Conservation (phyloP, 495 filamentous ascomycete genomes). For the Cryomyces antarcticus region DNA sequence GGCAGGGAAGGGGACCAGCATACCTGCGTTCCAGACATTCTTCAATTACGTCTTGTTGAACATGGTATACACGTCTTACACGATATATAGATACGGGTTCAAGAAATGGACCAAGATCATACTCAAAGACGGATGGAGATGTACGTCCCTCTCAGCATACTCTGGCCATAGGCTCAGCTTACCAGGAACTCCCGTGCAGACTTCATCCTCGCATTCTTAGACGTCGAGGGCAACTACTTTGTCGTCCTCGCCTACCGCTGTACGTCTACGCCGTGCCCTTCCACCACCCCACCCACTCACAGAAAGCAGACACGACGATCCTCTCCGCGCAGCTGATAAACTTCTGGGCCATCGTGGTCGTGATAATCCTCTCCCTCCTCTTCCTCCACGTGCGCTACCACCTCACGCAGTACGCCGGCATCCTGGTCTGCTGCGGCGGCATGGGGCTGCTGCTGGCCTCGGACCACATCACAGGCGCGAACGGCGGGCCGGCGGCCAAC, state of each 20-base stretch:
- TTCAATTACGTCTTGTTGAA: slow-evolving; percentile 84
- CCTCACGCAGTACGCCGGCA: slow-evolving; percentile 60
- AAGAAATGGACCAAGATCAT: slow-evolving; percentile 45
- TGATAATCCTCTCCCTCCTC: slow-evolving; percentile 65
- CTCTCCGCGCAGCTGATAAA: slow-evolving; percentile 87
- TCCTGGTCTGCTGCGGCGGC: slow-evolving; percentile 77
- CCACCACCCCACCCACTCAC: no score
- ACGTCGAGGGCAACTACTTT: slow-evolving; percentile 96
- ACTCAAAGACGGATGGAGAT: slow-evolving; percentile 68
- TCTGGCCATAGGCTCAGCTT: no score
- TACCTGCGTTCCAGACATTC: slow-evolving; percentile 93
- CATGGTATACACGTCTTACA: slow-evolving; percentile 61
- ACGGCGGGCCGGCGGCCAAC: slow-evolving; percentile 40
- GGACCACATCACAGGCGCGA: slow-evolving; percentile 61
- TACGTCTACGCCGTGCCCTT: no score
- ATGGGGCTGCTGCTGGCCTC: slow-evolving; percentile 76
- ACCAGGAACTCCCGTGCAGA: slow-evolving; percentile 20
- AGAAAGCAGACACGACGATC: slow-evolving; percentile 44
- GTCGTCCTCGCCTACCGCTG: slow-evolving; percentile 78
- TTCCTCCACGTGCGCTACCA: slow-evolving; percentile 80
- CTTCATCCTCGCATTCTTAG: slow-evolving; percentile 74
- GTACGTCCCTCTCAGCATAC: slow-evolving; percentile 12
- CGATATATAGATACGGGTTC: slow-evolving; percentile 62
- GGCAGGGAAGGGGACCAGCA: slow-evolving; percentile 42
- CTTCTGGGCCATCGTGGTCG: slow-evolving; percentile 95